Percentiles rank a stretch among this genome's conserved stretches.
Conservation (phyloP, 192 early-diverging fungal genomes). For the Backusella mclennaniae region DNA sequence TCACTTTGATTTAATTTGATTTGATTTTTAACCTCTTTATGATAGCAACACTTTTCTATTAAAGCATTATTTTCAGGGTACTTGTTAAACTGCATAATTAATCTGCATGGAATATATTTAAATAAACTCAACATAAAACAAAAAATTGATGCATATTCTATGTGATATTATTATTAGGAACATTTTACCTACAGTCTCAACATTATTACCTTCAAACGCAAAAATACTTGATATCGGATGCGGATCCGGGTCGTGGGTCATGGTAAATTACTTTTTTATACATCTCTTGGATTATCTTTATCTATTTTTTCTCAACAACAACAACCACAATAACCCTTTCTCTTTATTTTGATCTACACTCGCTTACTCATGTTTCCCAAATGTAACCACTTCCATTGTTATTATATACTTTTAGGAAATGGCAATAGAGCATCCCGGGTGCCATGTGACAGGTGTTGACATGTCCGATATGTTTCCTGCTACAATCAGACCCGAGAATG, state of each 20-base stretch:
- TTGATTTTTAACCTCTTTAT: not conserved
- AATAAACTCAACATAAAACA: conserved; percentile 10
- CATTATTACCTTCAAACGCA: not conserved
- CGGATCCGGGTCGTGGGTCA: conserved; percentile 39
- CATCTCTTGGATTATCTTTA: not conserved
- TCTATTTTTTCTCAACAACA: not conserved
- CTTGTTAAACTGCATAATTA: not conserved
- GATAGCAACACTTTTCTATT: conserved; percentile 18
- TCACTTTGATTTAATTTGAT: not conserved
- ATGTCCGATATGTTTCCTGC: conserved; percentile 39
- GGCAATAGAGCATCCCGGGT: conserved; percentile 30
- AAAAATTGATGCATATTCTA: not conserved
- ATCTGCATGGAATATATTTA: conserved; percentile 5
- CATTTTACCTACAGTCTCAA: not conserved
- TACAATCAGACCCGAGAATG: conserved; percentile 36
- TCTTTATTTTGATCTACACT: not conserved
- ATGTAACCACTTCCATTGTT: not conserved
- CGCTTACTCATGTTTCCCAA: not conserved
- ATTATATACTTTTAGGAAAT: conserved; percentile 27
- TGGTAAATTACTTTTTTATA: conserved; percentile 16
- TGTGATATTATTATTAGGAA: not conserved
- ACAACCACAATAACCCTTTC: not conserved
- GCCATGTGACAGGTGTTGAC: conserved; percentile 34
- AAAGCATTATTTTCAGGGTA: conserved; percentile 20
- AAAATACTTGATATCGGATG: conserved; percentile 39